Percentiles rank a stretch among this genome's conserved stretches.
Evolutionary conservation across 1,284 basidiomycete genomes (phyloP).

Genomic region (Irpex sp.): DNA sequence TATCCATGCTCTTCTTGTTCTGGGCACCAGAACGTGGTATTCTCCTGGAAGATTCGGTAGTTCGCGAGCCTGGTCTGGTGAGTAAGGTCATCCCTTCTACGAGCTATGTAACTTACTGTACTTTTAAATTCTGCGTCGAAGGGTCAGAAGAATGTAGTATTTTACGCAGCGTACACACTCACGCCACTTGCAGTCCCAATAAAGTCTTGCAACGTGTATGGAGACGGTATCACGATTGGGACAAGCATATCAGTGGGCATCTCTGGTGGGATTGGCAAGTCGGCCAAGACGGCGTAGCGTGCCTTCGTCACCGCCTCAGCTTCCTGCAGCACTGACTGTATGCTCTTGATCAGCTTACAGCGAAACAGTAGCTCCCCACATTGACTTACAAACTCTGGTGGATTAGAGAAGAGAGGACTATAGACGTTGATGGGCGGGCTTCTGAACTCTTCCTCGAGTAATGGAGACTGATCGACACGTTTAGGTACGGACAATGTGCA

Average conservation of each 20-base stretch:
- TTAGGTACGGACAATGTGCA: not conserved
- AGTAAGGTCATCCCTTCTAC: slow-evolving; percentile 9
- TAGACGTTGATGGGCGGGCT: slow-evolving; percentile 11
- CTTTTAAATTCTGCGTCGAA: slow-evolving; percentile 7
- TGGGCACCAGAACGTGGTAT: slow-evolving; percentile 71
- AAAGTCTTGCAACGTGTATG: slow-evolving; percentile 66
- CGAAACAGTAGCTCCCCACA: not conserved
- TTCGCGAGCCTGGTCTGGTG: slow-evolving; percentile 46
- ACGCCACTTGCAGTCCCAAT: slow-evolving; percentile 58
- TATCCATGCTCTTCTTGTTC: slow-evolving; percentile 79
- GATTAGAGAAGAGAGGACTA: slow-evolving; percentile 13
- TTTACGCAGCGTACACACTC: slow-evolving; percentile 23
- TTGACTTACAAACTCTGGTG: not conserved
- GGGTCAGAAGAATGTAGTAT: not conserved
- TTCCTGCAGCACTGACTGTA: slow-evolving; percentile 20
- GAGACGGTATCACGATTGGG: slow-evolving; percentile 60
- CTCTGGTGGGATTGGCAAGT: slow-evolving; percentile 57
- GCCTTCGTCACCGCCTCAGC: slow-evolving; percentile 48
- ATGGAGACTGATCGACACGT: slow-evolving; percentile 14
- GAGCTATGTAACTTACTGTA: slow-evolving; percentile 6
- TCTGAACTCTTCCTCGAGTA: slow-evolving; percentile 7
- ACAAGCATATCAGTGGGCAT: slow-evolving; percentile 61
- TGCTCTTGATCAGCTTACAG: not conserved
- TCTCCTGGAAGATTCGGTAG: slow-evolving; percentile 61
- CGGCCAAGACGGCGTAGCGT: slow-evolving; percentile 50